Base-by-base conservation (phyloP, 108 stramenopile species). In the Stephanodiscus triporus region DNA sequence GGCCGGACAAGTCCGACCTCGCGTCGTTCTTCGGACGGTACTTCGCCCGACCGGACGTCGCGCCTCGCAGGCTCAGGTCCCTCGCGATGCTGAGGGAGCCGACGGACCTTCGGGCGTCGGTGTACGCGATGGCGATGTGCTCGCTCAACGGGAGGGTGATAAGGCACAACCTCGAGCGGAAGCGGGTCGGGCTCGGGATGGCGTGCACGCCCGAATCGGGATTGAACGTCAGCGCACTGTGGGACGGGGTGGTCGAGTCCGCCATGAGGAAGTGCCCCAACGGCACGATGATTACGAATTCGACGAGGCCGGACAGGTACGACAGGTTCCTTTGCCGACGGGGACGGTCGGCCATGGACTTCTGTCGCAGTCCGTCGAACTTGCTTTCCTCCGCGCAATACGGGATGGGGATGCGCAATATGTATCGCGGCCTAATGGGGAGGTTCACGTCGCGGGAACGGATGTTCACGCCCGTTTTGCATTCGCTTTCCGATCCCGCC, bases 41-140 rank as follows among this genome's bases (percentile, higher is more conserved):
- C 72, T 22, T 60, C 40, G 27, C 53, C 26, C 4, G 17, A 9
- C 54, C 63, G 20, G 8, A 6, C 26, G 30, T n/a, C 2, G 3
- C 0, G 32, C 6, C 23, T 6, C 26, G 59, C 27, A 50, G 73
- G 16, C 48, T 75, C 1, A 47, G 73, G 32, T 66, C 65, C 2
- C 40, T 75, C 7, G 73, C 56, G n/a, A 75, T 75, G 73, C 36
- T 75, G 11, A 53, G 73, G 0, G 73, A 75, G 9, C 73, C 73
- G 3, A 58, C 43, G 26, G 16, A 75, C 49, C 45, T 75, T 2
- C 54, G 73, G 4, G 73, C 73, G 4, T 75, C 73, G 2, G 34
- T 36, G 36, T 63, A 75, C 30, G 73, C 73, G 55, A 75, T 75
- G 73, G 65, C 73, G 17, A 75, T 75, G 73, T 75, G 73, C 32